Conservation (phyloP, 202 grass and related monocot species). For the Musa balbisiana region DNA sequence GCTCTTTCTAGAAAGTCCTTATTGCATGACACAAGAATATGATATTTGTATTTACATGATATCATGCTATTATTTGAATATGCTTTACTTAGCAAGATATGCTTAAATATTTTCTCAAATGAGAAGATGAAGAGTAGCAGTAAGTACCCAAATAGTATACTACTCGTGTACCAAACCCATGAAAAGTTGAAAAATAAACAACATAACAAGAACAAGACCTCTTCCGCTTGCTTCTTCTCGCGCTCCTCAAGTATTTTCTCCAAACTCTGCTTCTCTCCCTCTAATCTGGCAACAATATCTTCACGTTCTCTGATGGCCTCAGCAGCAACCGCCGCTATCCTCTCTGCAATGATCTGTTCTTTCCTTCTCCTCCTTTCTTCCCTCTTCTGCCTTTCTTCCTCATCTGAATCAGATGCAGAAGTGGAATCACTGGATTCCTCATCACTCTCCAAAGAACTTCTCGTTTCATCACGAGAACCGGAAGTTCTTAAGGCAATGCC, state of each 20-base stretch:
- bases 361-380: slow-evolving; percentile 46
- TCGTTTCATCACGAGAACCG: not conserved
- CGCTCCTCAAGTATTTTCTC: slow-evolving; percentile 78
- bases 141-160: not conserved
- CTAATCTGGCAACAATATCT: slow-evolving; percentile 55
- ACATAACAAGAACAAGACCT: slow-evolving; percentile 38
- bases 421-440: slow-evolving; percentile 20
- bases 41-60: not conserved
- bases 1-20: not conserved
- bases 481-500: not conserved
- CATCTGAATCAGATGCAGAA: slow-evolving; percentile 50
- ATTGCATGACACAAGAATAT: not conserved
- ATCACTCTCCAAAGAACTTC: slow-evolving; percentile 27
- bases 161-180: not conserved
- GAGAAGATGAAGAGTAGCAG: not conserved
- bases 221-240: slow-evolving; percentile 82
- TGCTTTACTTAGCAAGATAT: not conserved
- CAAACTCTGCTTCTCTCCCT: slow-evolving; percentile 63
- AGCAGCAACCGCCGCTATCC: slow-evolving; percentile 43
- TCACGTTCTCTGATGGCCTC: slow-evolving; percentile 66
- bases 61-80: not conserved
- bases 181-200: not conserved
- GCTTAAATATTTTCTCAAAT: not conserved
- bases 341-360: slow-evolving; percentile 31
- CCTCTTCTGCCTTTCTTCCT: slow-evolving; percentile 63